Evolutionary conservation across 257 asterid species (phyloP).

Genomic region (Solanum lycopersicoides): DNA sequence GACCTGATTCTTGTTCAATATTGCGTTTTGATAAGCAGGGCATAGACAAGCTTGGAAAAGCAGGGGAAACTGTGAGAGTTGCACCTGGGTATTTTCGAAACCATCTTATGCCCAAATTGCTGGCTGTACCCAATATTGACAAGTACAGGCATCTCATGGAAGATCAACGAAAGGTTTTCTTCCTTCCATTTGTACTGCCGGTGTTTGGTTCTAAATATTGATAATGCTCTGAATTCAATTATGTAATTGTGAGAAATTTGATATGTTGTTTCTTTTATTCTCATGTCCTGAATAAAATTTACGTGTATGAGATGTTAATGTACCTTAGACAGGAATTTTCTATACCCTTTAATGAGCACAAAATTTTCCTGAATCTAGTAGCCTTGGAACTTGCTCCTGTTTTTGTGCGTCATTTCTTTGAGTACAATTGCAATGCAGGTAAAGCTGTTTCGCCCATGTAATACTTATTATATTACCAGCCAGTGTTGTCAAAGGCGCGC

Average conservation of each 20-base stretch:
- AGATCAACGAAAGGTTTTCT: slow-evolving; percentile 82
- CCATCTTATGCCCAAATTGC: slow-evolving; percentile 91
- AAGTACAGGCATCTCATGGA: slow-evolving; percentile 62
- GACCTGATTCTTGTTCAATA: neutral
- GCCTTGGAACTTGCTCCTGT: neutral
- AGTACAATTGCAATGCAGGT: neutral
- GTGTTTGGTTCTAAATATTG: neutral
- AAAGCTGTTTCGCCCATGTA: neutral
- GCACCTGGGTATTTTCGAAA: slow-evolving; percentile 94
- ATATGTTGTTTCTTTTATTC: neutral
- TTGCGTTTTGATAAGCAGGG: neutral
- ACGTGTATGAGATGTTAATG: neutral
- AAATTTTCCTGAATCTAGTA: neutral
- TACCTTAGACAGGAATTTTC: neutral
- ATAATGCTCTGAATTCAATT: neutral
- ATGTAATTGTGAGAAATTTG: neutral
- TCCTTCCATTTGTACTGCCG: neutral
- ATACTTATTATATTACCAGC: neutral
- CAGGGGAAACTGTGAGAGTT: slow-evolving; percentile 93
- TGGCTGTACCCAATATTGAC: slow-evolving; percentile 85
- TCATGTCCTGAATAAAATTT: neutral
- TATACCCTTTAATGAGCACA: neutral
- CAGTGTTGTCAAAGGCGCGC: neutral
- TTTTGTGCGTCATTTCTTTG: neutral
- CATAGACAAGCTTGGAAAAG: slow-evolving; percentile 73